Percentiles rank a stretch among this genome's conserved stretches.
These are phyloP conservation scores for Fusarium setosum DNA, from an alignment of 2,329 filamentous ascomycete genomes.

Conservation along the genomic window DNA sequence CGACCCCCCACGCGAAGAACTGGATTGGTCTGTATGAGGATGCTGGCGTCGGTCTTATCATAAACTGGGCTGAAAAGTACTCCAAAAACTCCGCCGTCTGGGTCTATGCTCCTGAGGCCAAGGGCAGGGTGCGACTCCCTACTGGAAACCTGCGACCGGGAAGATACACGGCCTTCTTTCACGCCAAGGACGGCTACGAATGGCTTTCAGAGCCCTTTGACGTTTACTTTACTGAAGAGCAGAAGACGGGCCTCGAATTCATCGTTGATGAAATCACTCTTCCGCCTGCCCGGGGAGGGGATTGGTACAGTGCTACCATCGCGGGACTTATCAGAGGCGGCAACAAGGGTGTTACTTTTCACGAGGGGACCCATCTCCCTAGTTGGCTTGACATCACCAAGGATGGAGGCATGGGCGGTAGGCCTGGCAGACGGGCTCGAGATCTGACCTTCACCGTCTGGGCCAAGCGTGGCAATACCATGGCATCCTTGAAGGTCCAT, in stretches of 20 bases:
- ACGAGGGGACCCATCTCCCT: slow-evolving; percentile 31
- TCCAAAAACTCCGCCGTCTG: slow-evolving; percentile 42
- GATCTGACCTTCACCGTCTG: slow-evolving; percentile 38
- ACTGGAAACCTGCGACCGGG: slow-evolving; percentile 38
- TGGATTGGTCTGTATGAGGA: slow-evolving; percentile 51
- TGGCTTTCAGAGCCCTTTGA: slow-evolving; percentile 48
- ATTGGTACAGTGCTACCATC: slow-evolving; percentile 44
- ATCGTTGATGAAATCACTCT: slow-evolving; percentile 44
- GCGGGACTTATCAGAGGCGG: slow-evolving; percentile 45
- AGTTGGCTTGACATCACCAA: slow-evolving; percentile 47
- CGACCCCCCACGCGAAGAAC: slow-evolving; percentile 43
- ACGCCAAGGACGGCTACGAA: slow-evolving; percentile 48
- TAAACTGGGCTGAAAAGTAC: slow-evolving; percentile 36
- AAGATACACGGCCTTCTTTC: slow-evolving; percentile 48
- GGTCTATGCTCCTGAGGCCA: slow-evolving; percentile 43
- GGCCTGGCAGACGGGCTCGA: slow-evolving; percentile 32
- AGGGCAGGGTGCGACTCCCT: slow-evolving; percentile 42
- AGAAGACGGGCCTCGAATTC: slow-evolving; percentile 35
- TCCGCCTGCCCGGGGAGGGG: slow-evolving; percentile 48
- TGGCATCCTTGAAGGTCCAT: slow-evolving; percentile 39
- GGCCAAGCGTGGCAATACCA: slow-evolving; percentile 39
- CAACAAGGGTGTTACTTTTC: slow-evolving; percentile 38
- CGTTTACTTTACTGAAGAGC: slow-evolving; percentile 33
- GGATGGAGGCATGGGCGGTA: slow-evolving; percentile 48
- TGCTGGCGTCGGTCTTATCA: slow-evolving; percentile 45